Evolutionary conservation across 306 rosid genomes (phyloP), one percentile per base, ranked within the genome.

Genomic region (Glycine tomentella): DNA sequence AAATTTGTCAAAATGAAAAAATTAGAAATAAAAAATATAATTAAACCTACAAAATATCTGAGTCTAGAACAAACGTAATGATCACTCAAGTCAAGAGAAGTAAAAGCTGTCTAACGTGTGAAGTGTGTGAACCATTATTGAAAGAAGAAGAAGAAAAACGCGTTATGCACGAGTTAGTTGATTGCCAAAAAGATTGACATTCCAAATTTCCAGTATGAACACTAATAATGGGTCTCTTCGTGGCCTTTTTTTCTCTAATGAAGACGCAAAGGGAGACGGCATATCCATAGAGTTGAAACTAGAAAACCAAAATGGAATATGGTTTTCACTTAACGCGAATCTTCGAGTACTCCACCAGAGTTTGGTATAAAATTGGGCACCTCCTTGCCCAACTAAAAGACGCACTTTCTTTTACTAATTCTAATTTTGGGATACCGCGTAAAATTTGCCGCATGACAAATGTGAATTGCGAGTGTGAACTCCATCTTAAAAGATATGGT

Each of bases 311-410:
- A 36, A 75, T 0, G 53, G 38, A 68, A 72, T n/a, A 33, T 14
- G 77, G 44, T 59, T n/a, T n/a, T 77, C 73, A 31, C 49, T 65
- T 25, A 34, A 85, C 79, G 45, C 31, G 78, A 65, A 67, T 72
- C 42, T 53, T 20, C 42, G 11, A 20, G 40, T 36, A 36, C 77
- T 50, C 33, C 36, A 57, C 13, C 65, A 57, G 31, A 72, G 53
- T 48, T 58, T 65, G 77, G 31, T 25, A 25, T 25, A 25, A 25
- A 25, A 25, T 25, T 25, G 31, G 31, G 80, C 72, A 72, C 82
- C 46, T 50, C 78, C 88, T 62, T 63, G 65, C 20, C 80, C 78
- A 31, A 50, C 31, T 70, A 65, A 42, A 63, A 69, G 62, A 10
- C 72, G 81, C 44, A 8, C 16, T 36, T 51, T 14, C 48, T 44